Evolutionary conservation across 2,329 filamentous ascomycete species (phyloP), one percentile per base, ranked within the genome.

Genomic region (Lithohypha guttulata): DNA sequence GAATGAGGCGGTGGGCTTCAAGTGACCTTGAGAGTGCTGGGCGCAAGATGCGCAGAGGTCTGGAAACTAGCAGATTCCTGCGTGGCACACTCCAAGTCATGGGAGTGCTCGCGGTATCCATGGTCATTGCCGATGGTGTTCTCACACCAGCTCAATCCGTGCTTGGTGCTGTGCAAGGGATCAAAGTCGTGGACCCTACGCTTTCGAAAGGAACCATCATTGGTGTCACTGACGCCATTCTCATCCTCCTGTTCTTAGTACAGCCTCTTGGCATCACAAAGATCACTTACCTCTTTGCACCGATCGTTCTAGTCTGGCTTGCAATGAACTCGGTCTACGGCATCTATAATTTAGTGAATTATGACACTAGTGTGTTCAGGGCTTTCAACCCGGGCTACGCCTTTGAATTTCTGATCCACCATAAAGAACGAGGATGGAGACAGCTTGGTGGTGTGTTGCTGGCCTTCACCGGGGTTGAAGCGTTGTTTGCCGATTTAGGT

Each of bases 391-490:
- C 62, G 0, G 65, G 59, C 31, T 70, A 66, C 31, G 70, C 65
- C 1, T 65, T 68, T 33, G 46, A 57, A 0, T 75, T 66, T 44
- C 57, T 75, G 21, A 56, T 70, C 27, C 63, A 68, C 2, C 65
- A 73, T 42, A 60, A 61, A 14, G 59, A 62, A 9, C 52, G 62
- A n/a, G 71, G 70, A 13, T 75, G 71, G 70, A 56, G 59, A 26
- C 62, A 60, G 21, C 59, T 75, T 3, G 70, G 68, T 4, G 81
- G 82, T 3, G 72, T 86, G 14, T 58, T 87, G 2, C 69, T 87
- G 7, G 72, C 77, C 2, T 86, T 87, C 51, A 86, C 82, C 2
- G 81, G 78, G 13, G 79, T 83, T n/a, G 82, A 86, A 55, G 80
- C 81, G 1, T 65, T 87, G 1, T 87, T 85, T 53, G 81, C 82